Conservation (phyloP, 1,139 yeast species). For the Scheffersomyces illinoinensis region DNA sequence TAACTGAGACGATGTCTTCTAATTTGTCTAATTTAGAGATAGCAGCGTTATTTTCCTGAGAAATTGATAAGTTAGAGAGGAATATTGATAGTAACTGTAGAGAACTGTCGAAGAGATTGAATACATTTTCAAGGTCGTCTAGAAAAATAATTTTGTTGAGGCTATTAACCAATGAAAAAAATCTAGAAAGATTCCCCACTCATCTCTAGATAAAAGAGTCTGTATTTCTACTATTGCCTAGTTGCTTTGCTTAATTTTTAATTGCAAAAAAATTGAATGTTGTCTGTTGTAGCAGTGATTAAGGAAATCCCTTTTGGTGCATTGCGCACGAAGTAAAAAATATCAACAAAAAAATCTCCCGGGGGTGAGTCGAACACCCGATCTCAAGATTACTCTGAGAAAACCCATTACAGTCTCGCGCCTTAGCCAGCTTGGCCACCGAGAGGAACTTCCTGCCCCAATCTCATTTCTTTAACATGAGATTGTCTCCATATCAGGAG, state of each 20-base stretch:
- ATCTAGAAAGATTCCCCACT: neutral
- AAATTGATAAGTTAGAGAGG: neutral
- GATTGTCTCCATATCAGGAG: too few species aligned
- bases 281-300: neutral
- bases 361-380: slow-evolving; percentile 83
- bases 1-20: too few species aligned
- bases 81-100: neutral
- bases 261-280: neutral
- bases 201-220: too few species aligned
- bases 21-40: too few species aligned
- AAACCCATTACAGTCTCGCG: slow-evolving; percentile 72
- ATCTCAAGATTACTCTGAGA: slow-evolving; percentile 61
- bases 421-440: slow-evolving; percentile 83
- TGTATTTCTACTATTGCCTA: neutral
- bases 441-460: slow-evolving; percentile 38
- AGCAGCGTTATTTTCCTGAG: neutral
- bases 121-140: neutral
- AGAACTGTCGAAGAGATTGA: neutral
- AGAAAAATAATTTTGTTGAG: neutral
- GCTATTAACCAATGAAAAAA: neutral
- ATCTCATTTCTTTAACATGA: too few species aligned
- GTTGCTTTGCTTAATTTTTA: neutral
- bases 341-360: slow-evolving; percentile 52
- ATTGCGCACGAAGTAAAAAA: neutral
- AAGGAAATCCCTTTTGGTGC: neutral